These are phyloP conservation scores for Oryza punctata DNA, from an alignment of 176 grass and related monocot species.

Conservation along the genomic window DNA sequence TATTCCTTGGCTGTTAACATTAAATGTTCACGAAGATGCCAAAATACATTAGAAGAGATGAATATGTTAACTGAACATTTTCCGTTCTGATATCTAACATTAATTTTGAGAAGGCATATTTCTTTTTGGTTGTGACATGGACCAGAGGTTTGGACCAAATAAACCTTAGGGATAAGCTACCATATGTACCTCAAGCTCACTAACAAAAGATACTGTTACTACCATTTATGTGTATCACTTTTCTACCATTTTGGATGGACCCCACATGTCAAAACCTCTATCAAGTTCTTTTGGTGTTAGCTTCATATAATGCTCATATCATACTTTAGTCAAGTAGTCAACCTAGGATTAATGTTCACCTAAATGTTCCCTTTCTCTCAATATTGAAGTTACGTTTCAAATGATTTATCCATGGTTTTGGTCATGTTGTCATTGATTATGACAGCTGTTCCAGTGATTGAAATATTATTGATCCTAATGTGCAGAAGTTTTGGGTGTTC, in stretches of 20 bases:
- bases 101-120: conserved; percentile 10
- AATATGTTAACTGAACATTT: not conserved
- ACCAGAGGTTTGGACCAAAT: not conserved
- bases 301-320: conserved; percentile 9
- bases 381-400: not conserved
- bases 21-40: not conserved
- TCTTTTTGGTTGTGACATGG: conserved; percentile 4
- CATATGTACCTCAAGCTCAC: not conserved
- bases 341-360: not conserved
- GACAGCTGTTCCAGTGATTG: conserved; percentile 21
- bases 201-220: not conserved
- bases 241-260: not conserved
- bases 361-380: not conserved
- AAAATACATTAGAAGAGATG: conserved; percentile 20
- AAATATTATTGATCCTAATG: conserved; percentile 35
- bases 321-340: not conserved
- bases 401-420: conserved; percentile 10
- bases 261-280: conserved; percentile 5
- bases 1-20: not conserved
- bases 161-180: conserved; percentile 13
- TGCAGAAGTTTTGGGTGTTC: conserved; percentile 65
- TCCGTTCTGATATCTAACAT: not conserved
- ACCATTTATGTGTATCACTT: not conserved
- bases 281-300: not conserved
- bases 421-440: not conserved